Evolutionary conservation across 2,329 filamentous ascomycete species (phyloP), one percentile per base, ranked within the genome.

Genomic region (Fusarium subglutinans): DNA sequence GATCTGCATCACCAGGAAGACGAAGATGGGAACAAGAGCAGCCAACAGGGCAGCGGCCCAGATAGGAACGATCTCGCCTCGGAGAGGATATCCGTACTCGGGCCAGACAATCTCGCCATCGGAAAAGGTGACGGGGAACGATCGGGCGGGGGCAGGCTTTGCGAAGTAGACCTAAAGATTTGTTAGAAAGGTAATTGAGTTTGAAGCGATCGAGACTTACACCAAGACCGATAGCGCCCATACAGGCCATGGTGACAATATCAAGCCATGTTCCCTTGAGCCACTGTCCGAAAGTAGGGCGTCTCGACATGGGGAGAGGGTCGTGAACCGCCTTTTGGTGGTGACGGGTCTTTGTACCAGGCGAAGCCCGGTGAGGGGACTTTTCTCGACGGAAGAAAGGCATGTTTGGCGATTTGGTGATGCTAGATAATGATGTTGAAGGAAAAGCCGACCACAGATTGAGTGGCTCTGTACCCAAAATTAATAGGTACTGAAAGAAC

Each of bases 31-130:
- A 30, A 94, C 83, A 5, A 94, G 79, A 37, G 87, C 84, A 20
- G 89, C 91, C 24, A 94, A 84, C 24, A 94, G 81, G 3, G 92
- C 92, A 15, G 92, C 91, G 3, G 89, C 85, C 89, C 90, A 93
- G 78, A 93, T 93, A 30, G 92, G 92, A 12, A 94, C 81, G 77
- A 93, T 92, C 76, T 93, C 91, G 50, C 91, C 88, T 69, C 92
- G 90, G 30, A 93, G 81, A 2, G 92, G 91, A 78, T 93, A 94
- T 35, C 91, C 91, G 74, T 93, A 93, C 68, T 93, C 79, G 0
- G 92, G 92, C 73, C 91, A 89, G 51, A 94, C 90, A 47, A 94
- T 85, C 78, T 93, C 89, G 68, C 91, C 90, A 74, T 93, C 88
- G 37, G 85, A 81, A 77, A 92, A 93, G 53, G 86, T 88, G 47